phyloP scores from a whole-genome alignment of 352 stramenopile genomes.

The Pythium aphanidermatum region DNA sequence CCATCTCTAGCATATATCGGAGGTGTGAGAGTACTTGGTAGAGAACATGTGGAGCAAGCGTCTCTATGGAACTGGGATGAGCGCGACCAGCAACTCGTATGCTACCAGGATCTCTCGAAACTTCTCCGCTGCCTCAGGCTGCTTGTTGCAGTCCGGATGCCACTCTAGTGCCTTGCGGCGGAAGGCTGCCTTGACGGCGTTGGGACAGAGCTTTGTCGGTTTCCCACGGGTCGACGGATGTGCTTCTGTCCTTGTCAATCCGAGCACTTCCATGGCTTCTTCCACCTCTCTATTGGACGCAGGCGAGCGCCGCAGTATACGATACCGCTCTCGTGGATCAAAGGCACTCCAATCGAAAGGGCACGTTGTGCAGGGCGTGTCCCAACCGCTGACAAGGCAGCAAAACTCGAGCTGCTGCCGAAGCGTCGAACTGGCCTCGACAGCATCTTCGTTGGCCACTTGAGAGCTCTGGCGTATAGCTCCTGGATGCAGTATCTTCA shows the following conservation, averaged over 20 bases:
- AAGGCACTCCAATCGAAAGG: slow-evolving; percentile 68
- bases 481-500: no score
- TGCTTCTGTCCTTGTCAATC: neutral
- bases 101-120: slow-evolving; percentile 87
- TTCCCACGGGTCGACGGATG: neutral
- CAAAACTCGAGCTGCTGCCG: slow-evolving; percentile 64
- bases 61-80: slow-evolving; percentile 5
- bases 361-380: slow-evolving; percentile 50
- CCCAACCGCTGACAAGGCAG: slow-evolving; percentile 59
- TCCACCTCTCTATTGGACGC: neutral
- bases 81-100: slow-evolving; percentile 79
- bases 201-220: slow-evolving; percentile 3
- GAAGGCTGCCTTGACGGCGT: slow-evolving; percentile 50
- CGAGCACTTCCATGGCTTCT: slow-evolving; percentile 11
- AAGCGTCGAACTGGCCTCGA: slow-evolving; percentile 29
- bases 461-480: no score
- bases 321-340: slow-evolving; percentile 37
- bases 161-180: slow-evolving; percentile 78
- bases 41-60: no score
- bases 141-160: slow-evolving; percentile 90
- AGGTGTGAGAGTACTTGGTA: no score
- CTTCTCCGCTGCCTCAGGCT: slow-evolving; percentile 57
- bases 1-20: no score
- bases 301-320: slow-evolving; percentile 4
- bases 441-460: slow-evolving; percentile 5